phyloP scores from a whole-genome alignment of 1,284 basidiomycete species.

The Leccinum solheimii region DNA sequence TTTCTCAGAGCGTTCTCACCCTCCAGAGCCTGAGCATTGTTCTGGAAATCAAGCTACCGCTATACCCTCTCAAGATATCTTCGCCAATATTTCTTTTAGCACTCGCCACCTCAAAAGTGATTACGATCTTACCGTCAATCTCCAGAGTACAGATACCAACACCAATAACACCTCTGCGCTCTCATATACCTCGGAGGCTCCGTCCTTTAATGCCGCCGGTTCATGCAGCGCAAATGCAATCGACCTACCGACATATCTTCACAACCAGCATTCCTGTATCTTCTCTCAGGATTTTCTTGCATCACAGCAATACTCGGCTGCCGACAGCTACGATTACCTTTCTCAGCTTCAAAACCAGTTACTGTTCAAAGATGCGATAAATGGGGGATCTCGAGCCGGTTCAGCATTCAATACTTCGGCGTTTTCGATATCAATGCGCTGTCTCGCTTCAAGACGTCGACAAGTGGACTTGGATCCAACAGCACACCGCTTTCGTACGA shows the following conservation, averaged over 20 bases:
- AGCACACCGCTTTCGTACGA: constrained; percentile 9
- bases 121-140: constrained; percentile 7
- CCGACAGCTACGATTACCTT: constrained; percentile 14
- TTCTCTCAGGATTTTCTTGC: constrained; percentile 11
- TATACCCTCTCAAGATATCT: constrained; percentile 16
- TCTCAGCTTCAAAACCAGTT: constrained; percentile 16
- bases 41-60: constrained; percentile 3
- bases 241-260: constrained; percentile 8
- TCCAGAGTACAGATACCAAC: constrained; percentile 6
- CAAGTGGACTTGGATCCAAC: constrained; percentile 17
- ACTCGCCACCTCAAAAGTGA: constrained; percentile 20
- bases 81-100: constrained; percentile 9
- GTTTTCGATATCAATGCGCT: constrained; percentile 26
- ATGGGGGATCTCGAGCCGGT: constrained; percentile 11
- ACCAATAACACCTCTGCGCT: constrained; percentile 6
- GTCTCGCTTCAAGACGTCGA: constrained; percentile 23
- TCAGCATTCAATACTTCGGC: constrained; percentile 16
- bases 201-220: neutral
- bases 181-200: constrained; percentile 8
- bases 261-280: constrained; percentile 8
- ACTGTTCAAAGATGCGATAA: constrained; percentile 20
- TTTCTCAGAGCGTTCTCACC: constrained; percentile 29
- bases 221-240: neutral
- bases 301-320: constrained; percentile 12
- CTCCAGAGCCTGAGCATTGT: constrained; percentile 16